Evolutionary conservation across 2,329 filamentous ascomycete species (phyloP).

Genomic region (Colletotrichum orchidophilum): DNA sequence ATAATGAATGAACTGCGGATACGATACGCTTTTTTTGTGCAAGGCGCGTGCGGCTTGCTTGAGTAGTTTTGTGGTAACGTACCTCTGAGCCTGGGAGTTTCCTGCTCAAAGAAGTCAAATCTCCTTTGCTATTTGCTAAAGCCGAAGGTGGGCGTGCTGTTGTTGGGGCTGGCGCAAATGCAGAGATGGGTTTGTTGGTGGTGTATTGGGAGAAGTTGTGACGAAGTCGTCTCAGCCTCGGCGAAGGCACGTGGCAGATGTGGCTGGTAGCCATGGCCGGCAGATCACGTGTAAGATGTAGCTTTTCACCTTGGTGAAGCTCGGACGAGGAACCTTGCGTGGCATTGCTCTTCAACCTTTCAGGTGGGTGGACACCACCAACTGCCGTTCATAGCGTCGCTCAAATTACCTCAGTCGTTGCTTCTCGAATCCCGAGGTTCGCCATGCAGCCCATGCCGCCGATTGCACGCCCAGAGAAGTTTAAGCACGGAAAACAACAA

Average conservation of each 20-base stretch:
- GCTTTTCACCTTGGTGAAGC: background rate
- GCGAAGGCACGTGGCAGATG: constrained; percentile 5
- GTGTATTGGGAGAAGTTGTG: constrained; percentile 5
- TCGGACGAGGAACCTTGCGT: background rate
- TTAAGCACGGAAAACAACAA: constrained; percentile 22
- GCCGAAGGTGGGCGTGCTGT: background rate
- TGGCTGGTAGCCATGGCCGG: constrained; percentile 9
- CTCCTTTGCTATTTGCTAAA: constrained; percentile 18
- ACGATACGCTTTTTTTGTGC: background rate
- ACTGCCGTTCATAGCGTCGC: constrained; percentile 4
- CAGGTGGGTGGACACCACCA: background rate
- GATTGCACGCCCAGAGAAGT: background rate
- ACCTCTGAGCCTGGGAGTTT: constrained; percentile 57
- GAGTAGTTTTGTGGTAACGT: constrained; percentile 48
- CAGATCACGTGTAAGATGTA: background rate
- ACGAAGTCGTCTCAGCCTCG: constrained; percentile 19
- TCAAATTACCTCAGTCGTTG: constrained; percentile 5
- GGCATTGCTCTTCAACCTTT: background rate
- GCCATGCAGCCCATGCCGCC: constrained; percentile 12
- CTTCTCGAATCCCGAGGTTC: constrained; percentile 10
- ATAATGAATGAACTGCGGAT: constrained; percentile 70
- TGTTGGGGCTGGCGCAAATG: constrained; percentile 18
- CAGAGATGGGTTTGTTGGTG: constrained; percentile 6
- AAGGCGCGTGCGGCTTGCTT: constrained; percentile 17
- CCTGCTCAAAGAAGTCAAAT: constrained; percentile 44